Conservation (phyloP, 306 rosid species). For the Adenanthera pavonina region DNA sequence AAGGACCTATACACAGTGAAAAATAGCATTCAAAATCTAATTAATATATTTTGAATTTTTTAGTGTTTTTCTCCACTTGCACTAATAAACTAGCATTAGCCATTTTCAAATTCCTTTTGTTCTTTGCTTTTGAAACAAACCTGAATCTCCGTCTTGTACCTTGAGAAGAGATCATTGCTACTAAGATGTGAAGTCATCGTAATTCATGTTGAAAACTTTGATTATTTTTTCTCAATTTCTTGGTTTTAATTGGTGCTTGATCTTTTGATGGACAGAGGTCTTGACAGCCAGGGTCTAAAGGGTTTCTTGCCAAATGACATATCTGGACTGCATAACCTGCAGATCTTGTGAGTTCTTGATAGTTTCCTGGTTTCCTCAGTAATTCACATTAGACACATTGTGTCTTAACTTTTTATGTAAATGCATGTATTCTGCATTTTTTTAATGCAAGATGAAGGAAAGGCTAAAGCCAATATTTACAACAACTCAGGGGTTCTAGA, state of each 20-base stretch:
- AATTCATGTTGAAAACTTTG: constrained; percentile 20
- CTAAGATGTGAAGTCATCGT: constrained; percentile 10
- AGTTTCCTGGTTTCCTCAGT: constrained; percentile 8
- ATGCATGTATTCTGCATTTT: constrained; percentile 1
- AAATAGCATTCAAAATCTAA: constrained; percentile 17
- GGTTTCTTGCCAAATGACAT: constrained; percentile 81
- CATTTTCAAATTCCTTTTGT: constrained; percentile 8
- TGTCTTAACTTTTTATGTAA: constrained; percentile 1
- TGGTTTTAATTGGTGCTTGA: constrained; percentile 27
- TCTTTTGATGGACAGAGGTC: constrained; percentile 72
- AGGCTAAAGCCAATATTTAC: no score
- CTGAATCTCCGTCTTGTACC: constrained; percentile 23
- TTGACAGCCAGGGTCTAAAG: constrained; percentile 90
- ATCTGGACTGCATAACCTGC: constrained; percentile 76
- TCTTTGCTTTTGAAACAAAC: constrained; percentile 24
- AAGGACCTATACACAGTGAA: constrained; percentile 2
- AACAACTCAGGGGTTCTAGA: no score
- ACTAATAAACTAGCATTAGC: not conserved
- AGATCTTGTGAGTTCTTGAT: constrained; percentile 71
- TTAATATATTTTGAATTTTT: not conserved
- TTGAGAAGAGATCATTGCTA: constrained; percentile 13
- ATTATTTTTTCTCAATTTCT: constrained; percentile 37
- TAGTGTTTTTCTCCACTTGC: not conserved
- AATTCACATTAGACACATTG: constrained; percentile 25
- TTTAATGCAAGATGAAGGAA: no score